A percentile compares a stretch with the other conserved stretches of the same genome.
phyloP scores from a whole-genome alignment of 2,329 filamentous ascomycete species.

The Hymenoscyphus linearis region DNA sequence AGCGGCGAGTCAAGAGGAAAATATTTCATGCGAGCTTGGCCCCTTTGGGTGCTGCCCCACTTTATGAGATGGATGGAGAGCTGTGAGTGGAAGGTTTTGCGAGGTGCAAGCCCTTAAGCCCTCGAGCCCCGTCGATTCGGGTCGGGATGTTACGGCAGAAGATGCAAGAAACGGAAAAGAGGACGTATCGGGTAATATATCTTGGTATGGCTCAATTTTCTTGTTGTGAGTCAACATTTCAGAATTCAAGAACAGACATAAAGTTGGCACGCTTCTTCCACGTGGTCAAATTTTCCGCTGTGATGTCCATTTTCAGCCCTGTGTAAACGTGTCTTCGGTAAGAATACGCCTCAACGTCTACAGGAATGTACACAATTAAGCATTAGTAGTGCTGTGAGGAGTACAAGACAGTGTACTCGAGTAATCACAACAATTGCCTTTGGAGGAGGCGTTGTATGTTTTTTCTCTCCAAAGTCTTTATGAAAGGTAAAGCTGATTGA shows the following conservation, averaged over 20 bases:
- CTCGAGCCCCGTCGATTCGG: not conserved
- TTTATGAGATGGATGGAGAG: not conserved
- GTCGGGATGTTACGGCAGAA: not conserved
- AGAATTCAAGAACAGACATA: not conserved
- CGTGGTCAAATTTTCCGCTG: not conserved
- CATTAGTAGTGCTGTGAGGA: too few relatives aligned
- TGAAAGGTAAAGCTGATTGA: too few relatives aligned
- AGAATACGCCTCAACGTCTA: not conserved
- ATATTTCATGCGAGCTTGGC: not conserved
- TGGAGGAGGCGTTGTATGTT: too few relatives aligned
- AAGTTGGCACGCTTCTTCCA: not conserved
- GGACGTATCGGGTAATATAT: not conserved
- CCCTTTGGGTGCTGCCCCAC: not conserved
- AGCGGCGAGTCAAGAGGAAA: not conserved
- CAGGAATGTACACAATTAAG: too few relatives aligned
- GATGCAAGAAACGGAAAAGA: not conserved
- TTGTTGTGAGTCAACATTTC: not conserved
- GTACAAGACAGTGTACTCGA: too few relatives aligned
- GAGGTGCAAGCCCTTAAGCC: not conserved
- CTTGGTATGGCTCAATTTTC: too few relatives aligned
- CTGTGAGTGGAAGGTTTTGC: not conserved
- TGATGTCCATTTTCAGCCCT: not conserved
- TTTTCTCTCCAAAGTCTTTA: too few relatives aligned
- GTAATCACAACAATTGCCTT: too few relatives aligned
- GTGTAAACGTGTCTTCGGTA: not conserved